Conservation (phyloP, 352 stramenopile species). For the Pythium coloratum region DNA sequence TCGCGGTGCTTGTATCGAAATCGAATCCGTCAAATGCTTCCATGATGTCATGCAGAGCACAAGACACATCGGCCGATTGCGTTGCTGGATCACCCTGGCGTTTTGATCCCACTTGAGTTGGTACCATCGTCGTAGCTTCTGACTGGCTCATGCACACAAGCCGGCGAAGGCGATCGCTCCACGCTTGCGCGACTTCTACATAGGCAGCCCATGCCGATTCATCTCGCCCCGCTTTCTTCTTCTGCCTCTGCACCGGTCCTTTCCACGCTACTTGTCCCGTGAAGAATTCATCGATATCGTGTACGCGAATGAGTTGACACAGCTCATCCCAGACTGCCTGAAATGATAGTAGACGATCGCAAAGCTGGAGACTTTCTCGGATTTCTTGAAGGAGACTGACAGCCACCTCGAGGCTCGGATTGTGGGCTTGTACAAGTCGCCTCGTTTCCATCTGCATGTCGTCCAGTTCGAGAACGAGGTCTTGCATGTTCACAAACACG, state of each 20-base stretch:
- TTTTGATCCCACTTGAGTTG: neutral
- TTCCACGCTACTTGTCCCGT: slow-evolving; percentile 30
- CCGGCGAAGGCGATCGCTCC: slow-evolving; percentile 43
- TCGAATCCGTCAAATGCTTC: slow-evolving; percentile 59
- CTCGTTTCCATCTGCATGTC: slow-evolving; percentile 19
- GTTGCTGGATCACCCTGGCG: neutral
- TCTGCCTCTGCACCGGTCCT: slow-evolving; percentile 16
- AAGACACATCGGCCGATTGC: slow-evolving; percentile 28
- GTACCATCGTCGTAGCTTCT: neutral
- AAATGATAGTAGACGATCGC: slow-evolving; percentile 40
- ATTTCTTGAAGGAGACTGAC: slow-evolving; percentile 35
- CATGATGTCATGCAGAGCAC: slow-evolving; percentile 41
- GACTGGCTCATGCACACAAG: slow-evolving; percentile 40
- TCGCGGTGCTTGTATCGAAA: slow-evolving; percentile 38
- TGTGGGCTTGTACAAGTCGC: slow-evolving; percentile 35
- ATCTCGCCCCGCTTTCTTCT: slow-evolving; percentile 19
- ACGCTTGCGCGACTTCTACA: slow-evolving; percentile 34
- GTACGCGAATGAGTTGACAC: slow-evolving; percentile 49
- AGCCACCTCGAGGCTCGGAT: slow-evolving; percentile 39
- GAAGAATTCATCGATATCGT: slow-evolving; percentile 69
- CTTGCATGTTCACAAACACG: slow-evolving; percentile 15
- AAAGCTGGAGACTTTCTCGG: slow-evolving; percentile 33
- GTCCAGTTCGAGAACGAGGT: slow-evolving; percentile 16
- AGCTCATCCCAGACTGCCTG: slow-evolving; percentile 45
- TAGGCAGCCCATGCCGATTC: slow-evolving; percentile 38